Conservation (phyloP, 1,284 basidiomycete genomes). For the Gastroboletus turbinatus region DNA sequence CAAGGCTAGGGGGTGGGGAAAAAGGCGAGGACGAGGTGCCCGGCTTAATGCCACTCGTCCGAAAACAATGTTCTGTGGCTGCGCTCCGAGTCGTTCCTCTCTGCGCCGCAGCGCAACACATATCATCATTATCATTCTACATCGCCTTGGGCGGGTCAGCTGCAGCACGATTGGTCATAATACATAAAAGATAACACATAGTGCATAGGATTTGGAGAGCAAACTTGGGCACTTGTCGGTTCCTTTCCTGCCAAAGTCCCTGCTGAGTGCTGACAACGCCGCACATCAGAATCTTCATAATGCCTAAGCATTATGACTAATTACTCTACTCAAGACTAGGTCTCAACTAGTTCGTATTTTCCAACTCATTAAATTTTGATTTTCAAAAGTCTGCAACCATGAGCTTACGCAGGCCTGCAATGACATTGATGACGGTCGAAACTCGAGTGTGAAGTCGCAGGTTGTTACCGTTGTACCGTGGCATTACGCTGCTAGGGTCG, state of each 20-base stretch:
- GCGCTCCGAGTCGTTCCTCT: neutral
- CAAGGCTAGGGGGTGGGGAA: neutral
- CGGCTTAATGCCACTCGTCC: neutral
- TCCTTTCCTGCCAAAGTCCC: neutral
- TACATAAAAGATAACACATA: neutral
- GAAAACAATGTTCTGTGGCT: neutral
- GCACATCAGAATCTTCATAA: no score
- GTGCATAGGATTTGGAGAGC: neutral
- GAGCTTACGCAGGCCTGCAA: neutral
- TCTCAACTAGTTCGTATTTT: neutral
- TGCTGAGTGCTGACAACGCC: no score
- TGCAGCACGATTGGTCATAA: neutral
- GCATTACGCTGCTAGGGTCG: constrained; percentile 2
- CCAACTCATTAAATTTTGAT: neutral
- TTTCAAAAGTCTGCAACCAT: neutral
- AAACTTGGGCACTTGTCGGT: no score
- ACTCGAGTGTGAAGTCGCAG: no score
- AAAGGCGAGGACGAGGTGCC: neutral
- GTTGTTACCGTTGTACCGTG: no score
- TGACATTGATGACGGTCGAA: no score
- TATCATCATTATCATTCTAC: neutral
- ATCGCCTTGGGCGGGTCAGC: neutral
- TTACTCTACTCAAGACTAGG: neutral
- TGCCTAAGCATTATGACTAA: neutral
- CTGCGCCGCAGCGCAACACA: neutral